Percentiles rank a stretch among this genome's conserved stretches.
Evolutionary conservation across 306 rosid species (phyloP).

Genomic region (Quercus bicolor): DNA sequence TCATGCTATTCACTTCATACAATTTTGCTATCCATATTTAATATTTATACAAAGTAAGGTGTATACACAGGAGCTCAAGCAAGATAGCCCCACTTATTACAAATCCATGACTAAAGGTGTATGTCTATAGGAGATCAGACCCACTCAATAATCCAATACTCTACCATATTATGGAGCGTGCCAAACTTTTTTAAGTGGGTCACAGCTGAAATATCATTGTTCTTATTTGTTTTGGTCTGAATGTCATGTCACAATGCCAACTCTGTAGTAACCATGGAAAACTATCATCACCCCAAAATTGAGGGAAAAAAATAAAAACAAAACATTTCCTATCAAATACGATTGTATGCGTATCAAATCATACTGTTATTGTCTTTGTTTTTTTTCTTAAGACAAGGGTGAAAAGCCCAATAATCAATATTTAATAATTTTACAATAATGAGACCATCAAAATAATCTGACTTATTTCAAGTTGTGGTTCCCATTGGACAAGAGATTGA

Average conservation of each 20-base stretch:
- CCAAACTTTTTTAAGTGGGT: constrained; percentile 3
- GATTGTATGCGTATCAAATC: not conserved
- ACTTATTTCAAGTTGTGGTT: not conserved
- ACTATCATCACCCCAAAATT: not conserved
- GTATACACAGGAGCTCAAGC: not conserved
- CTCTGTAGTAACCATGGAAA: not conserved
- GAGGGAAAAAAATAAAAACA: not conserved
- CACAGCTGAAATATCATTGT: constrained; percentile 17
- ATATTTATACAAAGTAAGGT: not conserved
- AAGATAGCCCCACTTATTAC: too few species aligned
- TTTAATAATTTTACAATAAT: not conserved
- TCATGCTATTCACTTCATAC: not conserved
- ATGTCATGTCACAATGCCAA: not conserved
- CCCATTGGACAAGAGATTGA: not conserved
- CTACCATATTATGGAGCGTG: constrained; percentile 14
- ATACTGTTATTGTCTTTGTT: not conserved
- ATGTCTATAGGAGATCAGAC: not conserved
- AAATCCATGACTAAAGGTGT: too few species aligned
- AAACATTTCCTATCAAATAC: not conserved
- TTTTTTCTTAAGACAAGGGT: not conserved
- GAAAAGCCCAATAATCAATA: not conserved
- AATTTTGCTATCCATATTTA: not conserved
- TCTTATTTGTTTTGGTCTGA: not conserved
- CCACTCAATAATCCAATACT: constrained; percentile 4
- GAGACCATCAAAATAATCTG: not conserved